phyloP scores from a whole-genome alignment of 371 early-diverging fungal genomes.

The Conidiobolus incongruus region DNA sequence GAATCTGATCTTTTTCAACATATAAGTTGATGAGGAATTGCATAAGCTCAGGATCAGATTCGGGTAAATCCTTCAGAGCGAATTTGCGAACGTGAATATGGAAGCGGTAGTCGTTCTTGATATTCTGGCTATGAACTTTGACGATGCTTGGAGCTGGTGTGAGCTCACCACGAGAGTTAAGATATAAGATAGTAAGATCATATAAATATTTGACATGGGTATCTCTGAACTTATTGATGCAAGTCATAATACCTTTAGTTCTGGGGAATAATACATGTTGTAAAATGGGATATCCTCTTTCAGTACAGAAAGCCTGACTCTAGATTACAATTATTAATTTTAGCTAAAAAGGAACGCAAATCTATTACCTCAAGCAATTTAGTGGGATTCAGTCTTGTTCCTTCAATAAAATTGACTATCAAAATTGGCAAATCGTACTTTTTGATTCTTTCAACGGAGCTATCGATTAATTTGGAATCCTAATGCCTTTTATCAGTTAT shows the following conservation, averaged over 20 bases:
- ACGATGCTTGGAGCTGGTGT: constrained; percentile 3
- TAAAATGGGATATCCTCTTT: neutral
- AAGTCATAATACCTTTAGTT: neutral
- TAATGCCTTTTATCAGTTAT: no score
- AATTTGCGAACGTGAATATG: neutral
- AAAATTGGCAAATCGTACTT: neutral
- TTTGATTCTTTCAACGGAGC: neutral
- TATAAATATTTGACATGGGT: neutral
- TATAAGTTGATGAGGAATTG: neutral
- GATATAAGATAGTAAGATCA: constrained; percentile 15
- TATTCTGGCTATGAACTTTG: constrained; percentile 20
- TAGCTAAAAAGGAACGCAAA: neutral
- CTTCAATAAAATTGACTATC: neutral
- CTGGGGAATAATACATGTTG: neutral
- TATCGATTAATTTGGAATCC: constrained; percentile 18
- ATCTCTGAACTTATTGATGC: neutral
- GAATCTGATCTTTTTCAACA: no score
- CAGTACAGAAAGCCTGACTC: neutral
- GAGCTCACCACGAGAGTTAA: constrained; percentile 3
- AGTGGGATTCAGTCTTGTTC: neutral
- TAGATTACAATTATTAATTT: neutral
- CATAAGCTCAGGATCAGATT: neutral
- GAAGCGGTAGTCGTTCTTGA: constrained; percentile 11
- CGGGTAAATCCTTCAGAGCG: neutral
- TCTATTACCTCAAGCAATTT: neutral